These are phyloP conservation scores for Monilinia fructicola DNA, from an alignment of 2,329 filamentous ascomycete species.

Conservation along the genomic window DNA sequence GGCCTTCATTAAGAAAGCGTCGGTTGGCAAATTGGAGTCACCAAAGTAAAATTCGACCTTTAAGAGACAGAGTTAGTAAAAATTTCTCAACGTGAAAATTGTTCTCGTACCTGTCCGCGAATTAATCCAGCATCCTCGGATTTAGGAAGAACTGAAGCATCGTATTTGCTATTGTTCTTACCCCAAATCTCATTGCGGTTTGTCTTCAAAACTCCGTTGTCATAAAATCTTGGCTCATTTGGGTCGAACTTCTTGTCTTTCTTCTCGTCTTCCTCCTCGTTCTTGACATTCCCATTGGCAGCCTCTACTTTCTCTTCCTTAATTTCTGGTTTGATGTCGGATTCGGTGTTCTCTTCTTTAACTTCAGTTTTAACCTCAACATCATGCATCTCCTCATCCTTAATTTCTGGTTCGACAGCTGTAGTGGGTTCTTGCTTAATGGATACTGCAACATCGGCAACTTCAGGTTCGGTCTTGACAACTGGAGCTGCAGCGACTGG, in stretches of 20 bases:
- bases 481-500: conserved; percentile 29
- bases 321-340: conserved; percentile 8
- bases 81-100: neutral
- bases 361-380: conserved; percentile 23
- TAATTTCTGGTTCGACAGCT: conserved; percentile 24
- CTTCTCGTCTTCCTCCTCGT: conserved; percentile 22
- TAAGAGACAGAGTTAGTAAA: conserved; percentile 22
- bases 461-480: conserved; percentile 27
- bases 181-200: conserved; percentile 35
- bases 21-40: conserved; percentile 82
- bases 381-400: conserved; percentile 25
- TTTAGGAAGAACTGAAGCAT: conserved; percentile 55
- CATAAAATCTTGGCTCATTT: conserved; percentile 25
- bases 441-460: conserved; percentile 26
- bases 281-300: conserved; percentile 21
- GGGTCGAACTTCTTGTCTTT: conserved; percentile 21
- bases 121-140: conserved; percentile 65
- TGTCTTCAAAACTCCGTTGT: conserved; percentile 35
- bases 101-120: conserved; percentile 57
- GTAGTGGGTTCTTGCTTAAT: conserved; percentile 23
- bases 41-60: conserved; percentile 97
- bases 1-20: conserved; percentile 80
- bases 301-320: conserved; percentile 23
- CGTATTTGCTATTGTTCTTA: conserved; percentile 52
- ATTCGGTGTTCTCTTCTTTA: conserved; percentile 28